Conservation (phyloP, 805 yeast species). For the Clavispora santaluciae region DNA sequence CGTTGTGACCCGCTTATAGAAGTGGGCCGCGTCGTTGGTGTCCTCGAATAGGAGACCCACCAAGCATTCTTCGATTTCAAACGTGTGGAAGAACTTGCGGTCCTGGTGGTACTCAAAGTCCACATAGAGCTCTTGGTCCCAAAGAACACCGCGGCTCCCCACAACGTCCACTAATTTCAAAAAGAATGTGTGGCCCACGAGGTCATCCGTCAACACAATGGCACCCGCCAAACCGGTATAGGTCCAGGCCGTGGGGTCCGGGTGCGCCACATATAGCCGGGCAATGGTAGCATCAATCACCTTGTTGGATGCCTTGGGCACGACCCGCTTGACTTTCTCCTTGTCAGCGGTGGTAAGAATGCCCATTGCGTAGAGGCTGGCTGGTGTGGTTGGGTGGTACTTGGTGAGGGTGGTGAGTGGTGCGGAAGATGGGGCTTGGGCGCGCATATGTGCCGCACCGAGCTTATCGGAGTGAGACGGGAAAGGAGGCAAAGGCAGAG, state of each 20-base stretch:
- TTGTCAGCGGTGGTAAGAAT: slow-evolving; percentile 54
- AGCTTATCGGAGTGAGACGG: neutral
- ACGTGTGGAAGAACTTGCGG: slow-evolving; percentile 89
- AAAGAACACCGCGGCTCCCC: slow-evolving; percentile 80
- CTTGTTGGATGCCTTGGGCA: slow-evolving; percentile 85
- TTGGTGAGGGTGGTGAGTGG: neutral
- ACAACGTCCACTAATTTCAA: slow-evolving; percentile 81
- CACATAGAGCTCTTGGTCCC: slow-evolving; percentile 95
- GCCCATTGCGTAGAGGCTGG: slow-evolving; percentile 30
- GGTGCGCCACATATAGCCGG: slow-evolving; percentile 82
- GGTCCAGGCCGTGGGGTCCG: slow-evolving; percentile 74
- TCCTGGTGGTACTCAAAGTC: slow-evolving; percentile 90
- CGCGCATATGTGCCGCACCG: neutral
- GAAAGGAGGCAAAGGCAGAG: too few relatives aligned
- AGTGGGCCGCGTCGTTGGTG: slow-evolving; percentile 79
- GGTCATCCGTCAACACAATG: slow-evolving; percentile 78
- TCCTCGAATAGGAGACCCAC: slow-evolving; percentile 90
- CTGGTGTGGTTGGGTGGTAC: too few relatives aligned
- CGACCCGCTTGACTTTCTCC: slow-evolving; percentile 81
- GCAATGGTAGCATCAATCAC: slow-evolving; percentile 89
- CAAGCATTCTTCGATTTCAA: slow-evolving; percentile 85
- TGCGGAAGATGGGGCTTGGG: neutral
- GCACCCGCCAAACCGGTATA: slow-evolving; percentile 92
- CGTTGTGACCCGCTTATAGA: slow-evolving; percentile 68
- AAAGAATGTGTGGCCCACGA: slow-evolving; percentile 91